Evolutionary conservation across 164 flowering plant species (phyloP).

Genomic region (Vitis labrusca): DNA sequence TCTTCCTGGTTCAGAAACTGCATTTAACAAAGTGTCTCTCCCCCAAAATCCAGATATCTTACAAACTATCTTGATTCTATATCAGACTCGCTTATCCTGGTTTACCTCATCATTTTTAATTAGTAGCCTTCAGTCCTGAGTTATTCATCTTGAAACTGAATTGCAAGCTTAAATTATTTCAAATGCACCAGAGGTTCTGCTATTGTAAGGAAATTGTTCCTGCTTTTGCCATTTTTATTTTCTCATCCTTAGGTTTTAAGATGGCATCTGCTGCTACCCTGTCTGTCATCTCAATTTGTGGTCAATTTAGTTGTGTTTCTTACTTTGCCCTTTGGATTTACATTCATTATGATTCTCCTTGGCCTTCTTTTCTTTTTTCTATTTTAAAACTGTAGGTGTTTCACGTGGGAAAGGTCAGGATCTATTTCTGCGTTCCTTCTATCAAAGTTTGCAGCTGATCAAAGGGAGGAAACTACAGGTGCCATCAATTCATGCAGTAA

Average conservation of each 20-base stretch:
- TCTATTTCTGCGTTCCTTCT: conserved; percentile 76
- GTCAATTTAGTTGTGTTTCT: background rate
- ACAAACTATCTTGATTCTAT: too few species aligned
- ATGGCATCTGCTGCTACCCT: background rate
- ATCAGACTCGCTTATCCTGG: too few species aligned
- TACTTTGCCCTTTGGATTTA: background rate
- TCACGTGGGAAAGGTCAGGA: conserved; percentile 99
- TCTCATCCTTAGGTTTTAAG: background rate
- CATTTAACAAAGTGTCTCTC: too few species aligned
- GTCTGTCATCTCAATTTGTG: background rate
- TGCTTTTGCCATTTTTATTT: background rate
- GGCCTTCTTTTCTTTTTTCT: background rate
- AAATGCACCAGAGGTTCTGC: background rate
- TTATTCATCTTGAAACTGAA: background rate
- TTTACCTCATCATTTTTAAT: background rate
- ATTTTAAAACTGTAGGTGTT: conserved; percentile 64
- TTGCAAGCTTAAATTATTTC: background rate
- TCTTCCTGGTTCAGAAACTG: too few species aligned
- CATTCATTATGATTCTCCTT: background rate
- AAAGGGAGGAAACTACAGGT: conserved; percentile 66
- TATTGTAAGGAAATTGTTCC: background rate
- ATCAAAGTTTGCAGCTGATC: conserved; percentile 73
- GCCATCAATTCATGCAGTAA: conserved; percentile 84
- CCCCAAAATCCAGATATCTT: too few species aligned
- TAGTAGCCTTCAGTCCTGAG: background rate